These are phyloP conservation scores for Nymphaea colorata DNA, from an alignment of 164 flowering plant genomes.

Conservation along the genomic window DNA sequence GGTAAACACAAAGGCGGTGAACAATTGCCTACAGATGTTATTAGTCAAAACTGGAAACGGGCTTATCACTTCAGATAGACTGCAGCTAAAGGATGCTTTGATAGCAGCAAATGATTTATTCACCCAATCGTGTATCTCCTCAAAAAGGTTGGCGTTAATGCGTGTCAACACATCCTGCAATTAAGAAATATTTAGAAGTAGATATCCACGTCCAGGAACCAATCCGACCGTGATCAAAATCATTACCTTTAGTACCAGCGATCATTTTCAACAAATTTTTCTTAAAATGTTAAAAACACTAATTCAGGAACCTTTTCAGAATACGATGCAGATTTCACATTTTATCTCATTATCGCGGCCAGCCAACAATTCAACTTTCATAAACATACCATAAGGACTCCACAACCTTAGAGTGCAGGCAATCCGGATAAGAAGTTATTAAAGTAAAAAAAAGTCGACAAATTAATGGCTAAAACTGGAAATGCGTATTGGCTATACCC, in stretches of 20 bases:
- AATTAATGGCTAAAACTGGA: background rate
- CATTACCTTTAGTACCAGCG: background rate
- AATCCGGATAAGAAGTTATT: background rate
- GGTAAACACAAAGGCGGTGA: conserved; percentile 56
- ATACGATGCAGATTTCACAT: background rate
- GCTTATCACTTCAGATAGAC: conserved; percentile 17
- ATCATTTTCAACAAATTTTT: background rate
- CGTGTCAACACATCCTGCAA: conserved; percentile 53
- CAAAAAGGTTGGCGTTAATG: conserved; percentile 34
- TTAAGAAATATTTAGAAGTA: background rate
- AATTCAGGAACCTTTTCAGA: background rate
- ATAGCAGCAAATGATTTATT: conserved; percentile 40
- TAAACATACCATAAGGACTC: background rate
- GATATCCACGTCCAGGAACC: background rate
- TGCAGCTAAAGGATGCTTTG: conserved; percentile 19
- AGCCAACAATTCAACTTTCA: background rate
- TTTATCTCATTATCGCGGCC: background rate
- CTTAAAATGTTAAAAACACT: background rate
- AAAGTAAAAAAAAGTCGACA: background rate
- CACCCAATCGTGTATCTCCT: conserved; percentile 56
- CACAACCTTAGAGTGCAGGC: background rate
- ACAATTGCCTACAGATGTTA: conserved; percentile 34
- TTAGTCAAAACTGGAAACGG: conserved; percentile 38
- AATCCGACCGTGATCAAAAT: background rate
- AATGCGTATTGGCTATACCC: conserved; percentile 14